Base-by-base conservation (phyloP, 306 rosid species). In the Begonia loranthoides region DNA sequence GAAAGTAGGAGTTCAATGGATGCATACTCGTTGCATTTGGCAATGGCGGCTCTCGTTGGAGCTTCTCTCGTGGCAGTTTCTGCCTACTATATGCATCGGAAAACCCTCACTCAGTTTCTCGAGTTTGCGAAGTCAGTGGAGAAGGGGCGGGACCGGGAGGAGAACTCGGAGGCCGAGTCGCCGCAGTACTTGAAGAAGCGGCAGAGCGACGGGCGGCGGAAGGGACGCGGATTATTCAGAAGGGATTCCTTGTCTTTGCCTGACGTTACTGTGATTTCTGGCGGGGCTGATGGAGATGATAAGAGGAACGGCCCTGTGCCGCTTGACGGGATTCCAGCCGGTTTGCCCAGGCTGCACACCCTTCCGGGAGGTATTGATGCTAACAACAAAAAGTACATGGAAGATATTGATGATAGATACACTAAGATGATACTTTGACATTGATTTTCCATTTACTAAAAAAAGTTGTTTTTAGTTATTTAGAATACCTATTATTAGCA, bases 1-100 rank as follows among this genome's bases (percentile, higher is more conserved):
- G n/a, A 13, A 43, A 12, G 46, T 43, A 43, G 2, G 47, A 12
- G 47, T 5, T 43, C 13, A 38, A 89, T 90, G 97, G 97, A 85
- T 55, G 53, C 81, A 8, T 82, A 76, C 59, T 66, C 92, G 34
- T 41, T 79, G 66, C 97, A 90, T 76, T 82, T 90, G 77, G 92
- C 94, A 52, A 38, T 90, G 85, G 97, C 95, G 65, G 95, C 97
- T 63, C 75, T 90, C 33, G 82, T 90, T 10, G 97, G 97, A 17
- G 95, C 95, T 5, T 90, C 97, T 43, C 57, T 85, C 40, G 92
- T 82, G 5, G 97, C 95, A 3, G 94, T 82, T 22, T 85, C 97
- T 41, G 94, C 95, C 5, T 85, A 82, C 60, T 90, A 82, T 46
- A 80, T 85, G 87, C 97, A 90, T 76, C 87, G 87, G 14, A 90